Evolutionary conservation across 2,329 filamentous ascomycete genomes (phyloP).

Genomic region (Pseudopyrenochaeta lycopersici): DNA sequence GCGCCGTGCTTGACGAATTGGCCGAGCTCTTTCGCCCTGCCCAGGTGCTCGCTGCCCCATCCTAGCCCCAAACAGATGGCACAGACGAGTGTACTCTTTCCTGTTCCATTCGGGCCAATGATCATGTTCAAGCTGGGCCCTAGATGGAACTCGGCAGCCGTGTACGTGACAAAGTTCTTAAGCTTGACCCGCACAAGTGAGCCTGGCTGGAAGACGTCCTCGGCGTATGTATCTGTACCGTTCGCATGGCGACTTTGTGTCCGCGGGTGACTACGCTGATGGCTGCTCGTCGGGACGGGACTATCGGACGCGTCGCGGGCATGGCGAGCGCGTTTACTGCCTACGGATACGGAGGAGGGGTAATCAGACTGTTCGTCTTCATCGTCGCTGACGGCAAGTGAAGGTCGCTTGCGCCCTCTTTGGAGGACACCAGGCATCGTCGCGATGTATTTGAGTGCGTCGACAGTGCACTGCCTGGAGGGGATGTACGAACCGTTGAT

Average conservation of each 20-base stretch:
- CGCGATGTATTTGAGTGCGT: conserved; percentile 1
- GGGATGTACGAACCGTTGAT: conserved; percentile 1
- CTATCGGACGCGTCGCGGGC: conserved; percentile 39
- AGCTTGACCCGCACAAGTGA: conserved; percentile 89
- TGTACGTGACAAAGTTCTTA: conserved; percentile 94
- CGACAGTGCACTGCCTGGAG: not conserved
- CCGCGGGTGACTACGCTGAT: not conserved
- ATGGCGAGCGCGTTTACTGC: conserved; percentile 45
- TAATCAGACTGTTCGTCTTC: conserved; percentile 32
- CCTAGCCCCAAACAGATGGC: conserved; percentile 94
- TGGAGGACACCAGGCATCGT: conserved; percentile 39
- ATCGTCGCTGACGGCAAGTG: conserved; percentile 27
- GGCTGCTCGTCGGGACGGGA: conserved; percentile 11
- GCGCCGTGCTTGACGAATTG: conserved; percentile 95
- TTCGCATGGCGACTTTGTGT: conserved; percentile 10
- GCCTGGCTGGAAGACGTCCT: conserved; percentile 66
- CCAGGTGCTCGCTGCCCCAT: conserved; percentile 76
- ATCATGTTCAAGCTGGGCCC: conserved; percentile 98
- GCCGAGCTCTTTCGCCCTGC: conserved; percentile 81
- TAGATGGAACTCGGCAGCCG: conserved; percentile 86
- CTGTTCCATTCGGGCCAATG: conserved; percentile 97
- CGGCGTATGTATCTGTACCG: conserved; percentile 10
- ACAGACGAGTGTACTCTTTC: conserved; percentile 96
- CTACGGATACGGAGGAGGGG: conserved; percentile 25
- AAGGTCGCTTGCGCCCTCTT: conserved; percentile 33